Conservation (phyloP, 176 grass and related monocot genomes). For the Oryza rufipogon region DNA sequence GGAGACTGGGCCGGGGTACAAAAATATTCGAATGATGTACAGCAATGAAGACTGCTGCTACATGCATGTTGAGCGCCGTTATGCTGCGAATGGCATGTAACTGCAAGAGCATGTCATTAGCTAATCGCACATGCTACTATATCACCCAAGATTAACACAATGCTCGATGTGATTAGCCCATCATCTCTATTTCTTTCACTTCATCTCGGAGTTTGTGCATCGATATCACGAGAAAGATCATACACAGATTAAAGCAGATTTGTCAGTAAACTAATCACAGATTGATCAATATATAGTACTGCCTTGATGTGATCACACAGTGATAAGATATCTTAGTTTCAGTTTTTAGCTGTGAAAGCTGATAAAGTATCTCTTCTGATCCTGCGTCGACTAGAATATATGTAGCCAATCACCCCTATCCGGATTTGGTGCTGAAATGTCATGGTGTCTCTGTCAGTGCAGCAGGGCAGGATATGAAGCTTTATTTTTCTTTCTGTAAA, state of each 20-base stretch:
- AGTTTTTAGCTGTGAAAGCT: not conserved
- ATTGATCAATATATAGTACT: not conserved
- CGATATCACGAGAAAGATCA: constrained; percentile 50
- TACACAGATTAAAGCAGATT: not conserved
- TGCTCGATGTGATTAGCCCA: not conserved
- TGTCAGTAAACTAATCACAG: constrained; percentile 22
- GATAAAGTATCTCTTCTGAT: constrained; percentile 32
- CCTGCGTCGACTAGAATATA: constrained; percentile 29
- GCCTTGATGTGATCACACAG: not conserved
- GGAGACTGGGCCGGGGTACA: too few relatives aligned
- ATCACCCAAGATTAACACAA: not conserved
- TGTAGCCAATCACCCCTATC: not conserved
- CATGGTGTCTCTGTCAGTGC: constrained; percentile 26
- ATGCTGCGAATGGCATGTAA: not conserved
- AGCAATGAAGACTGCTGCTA: too few relatives aligned
- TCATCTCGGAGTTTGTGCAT: constrained; percentile 12
- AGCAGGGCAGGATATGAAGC: not conserved
- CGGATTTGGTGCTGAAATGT: constrained; percentile 53
- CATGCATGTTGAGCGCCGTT: too few relatives aligned
- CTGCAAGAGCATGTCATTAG: not conserved
- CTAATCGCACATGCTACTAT: not conserved
- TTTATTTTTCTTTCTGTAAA: not conserved
- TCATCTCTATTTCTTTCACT: constrained; percentile 17
- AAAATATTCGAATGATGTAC: too few relatives aligned
- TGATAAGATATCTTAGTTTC: not conserved